Evolutionary conservation across 1,284 basidiomycete species (phyloP).

Genomic region (Cutaneotrichosporon sp.): DNA sequence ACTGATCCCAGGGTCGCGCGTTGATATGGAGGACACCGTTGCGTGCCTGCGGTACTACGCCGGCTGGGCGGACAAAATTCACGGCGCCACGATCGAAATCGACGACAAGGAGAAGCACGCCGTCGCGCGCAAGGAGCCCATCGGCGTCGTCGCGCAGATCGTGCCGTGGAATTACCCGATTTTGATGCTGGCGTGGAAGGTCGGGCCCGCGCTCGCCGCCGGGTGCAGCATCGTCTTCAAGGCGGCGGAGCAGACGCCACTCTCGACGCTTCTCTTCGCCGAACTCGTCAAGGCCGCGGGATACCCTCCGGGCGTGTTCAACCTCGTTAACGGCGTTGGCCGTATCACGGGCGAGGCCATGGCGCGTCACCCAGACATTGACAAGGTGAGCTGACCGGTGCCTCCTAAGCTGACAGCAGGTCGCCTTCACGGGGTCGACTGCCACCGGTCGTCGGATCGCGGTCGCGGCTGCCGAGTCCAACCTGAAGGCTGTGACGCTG

Average conservation of each 20-base stretch:
- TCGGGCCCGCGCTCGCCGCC: slow-evolving; percentile 77
- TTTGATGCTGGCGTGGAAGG: slow-evolving; percentile 86
- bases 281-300: slow-evolving; percentile 71
- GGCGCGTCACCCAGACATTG: slow-evolving; percentile 61
- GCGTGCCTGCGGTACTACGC: slow-evolving; percentile 64
- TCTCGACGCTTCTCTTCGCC: slow-evolving; percentile 61
- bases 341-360: slow-evolving; percentile 53
- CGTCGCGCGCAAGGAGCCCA: slow-evolving; percentile 83
- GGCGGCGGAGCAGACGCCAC: slow-evolving; percentile 69
- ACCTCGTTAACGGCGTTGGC: slow-evolving; percentile 76
- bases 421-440: slow-evolving; percentile 54
- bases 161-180: slow-evolving; percentile 84
- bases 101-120: slow-evolving; percentile 61
- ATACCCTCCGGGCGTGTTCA: slow-evolving; percentile 82
- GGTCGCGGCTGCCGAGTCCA: slow-evolving; percentile 70
- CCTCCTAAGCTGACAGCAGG: slow-evolving; percentile 16
- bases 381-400: slow-evolving; percentile 52
- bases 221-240: slow-evolving; percentile 27
- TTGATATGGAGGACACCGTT: slow-evolving; percentile 75
- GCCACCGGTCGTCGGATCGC: slow-evolving; percentile 77
- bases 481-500: slow-evolving; percentile 60
- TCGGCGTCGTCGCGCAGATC: slow-evolving; percentile 87
- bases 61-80: slow-evolving; percentile 67
- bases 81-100: slow-evolving; percentile 64
- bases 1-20: slow-evolving; percentile 53